Conservation (phyloP, 2,329 filamentous ascomycete genomes). For the Sphaerulina musiva region DNA sequence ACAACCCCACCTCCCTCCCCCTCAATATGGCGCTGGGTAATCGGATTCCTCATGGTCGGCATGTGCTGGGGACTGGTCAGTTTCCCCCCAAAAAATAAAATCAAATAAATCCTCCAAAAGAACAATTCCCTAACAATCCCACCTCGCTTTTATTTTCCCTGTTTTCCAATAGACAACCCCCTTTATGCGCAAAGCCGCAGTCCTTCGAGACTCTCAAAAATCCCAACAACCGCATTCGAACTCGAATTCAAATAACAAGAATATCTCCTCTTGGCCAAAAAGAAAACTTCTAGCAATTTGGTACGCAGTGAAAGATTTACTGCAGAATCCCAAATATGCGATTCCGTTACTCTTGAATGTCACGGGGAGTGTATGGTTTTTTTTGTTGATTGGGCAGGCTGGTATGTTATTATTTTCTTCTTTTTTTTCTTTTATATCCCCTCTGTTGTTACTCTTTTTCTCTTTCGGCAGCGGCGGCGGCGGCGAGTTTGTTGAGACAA, state of each 20-base stretch:
- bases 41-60: conserved; percentile 80
- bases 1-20: conserved; percentile 25
- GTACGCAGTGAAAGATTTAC: conserved; percentile 70
- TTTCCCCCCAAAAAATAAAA: too few relatives aligned
- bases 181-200: conserved; percentile 82
- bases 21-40: conserved; percentile 67
- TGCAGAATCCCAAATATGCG: conserved; percentile 76
- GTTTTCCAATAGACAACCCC: conserved; percentile 53
- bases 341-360: conserved; percentile 79
- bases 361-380: conserved; percentile 95
- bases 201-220: conserved; percentile 43
- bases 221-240: conserved; percentile 45
- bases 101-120: too few relatives aligned
- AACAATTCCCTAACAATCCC: neutral
- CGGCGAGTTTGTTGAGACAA: neutral
- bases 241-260: conserved; percentile 24
- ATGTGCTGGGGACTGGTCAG: conserved; percentile 72
- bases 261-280: conserved; percentile 51
- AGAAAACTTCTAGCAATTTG: conserved; percentile 57
- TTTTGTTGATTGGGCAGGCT: conserved; percentile 83
- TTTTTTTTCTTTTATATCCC: too few relatives aligned
- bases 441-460: neutral
- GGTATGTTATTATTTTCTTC: conserved; percentile 50
- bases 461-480: neutral
- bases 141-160: neutral